Conservation (phyloP, 257 asterid genomes). For the Coffea eugenioides region DNA sequence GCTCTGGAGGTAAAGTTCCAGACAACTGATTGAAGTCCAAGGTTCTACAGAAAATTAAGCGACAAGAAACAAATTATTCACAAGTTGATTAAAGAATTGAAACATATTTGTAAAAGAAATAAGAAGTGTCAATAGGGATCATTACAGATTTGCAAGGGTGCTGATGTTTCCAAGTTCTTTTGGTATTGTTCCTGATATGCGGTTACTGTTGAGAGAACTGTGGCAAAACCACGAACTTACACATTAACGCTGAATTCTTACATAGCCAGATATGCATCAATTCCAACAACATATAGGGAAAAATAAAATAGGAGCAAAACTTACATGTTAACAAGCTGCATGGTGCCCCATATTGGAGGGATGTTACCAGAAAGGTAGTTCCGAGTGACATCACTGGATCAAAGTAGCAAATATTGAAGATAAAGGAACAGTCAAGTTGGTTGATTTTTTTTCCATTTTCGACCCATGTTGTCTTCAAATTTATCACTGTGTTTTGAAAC, state of each 20-base stretch:
- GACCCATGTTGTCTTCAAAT: background rate
- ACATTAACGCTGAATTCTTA: background rate
- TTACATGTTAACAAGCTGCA: constrained; percentile 44
- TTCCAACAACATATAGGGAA: no score
- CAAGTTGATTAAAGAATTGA: background rate
- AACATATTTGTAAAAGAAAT: background rate
- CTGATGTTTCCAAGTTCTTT: constrained; percentile 54
- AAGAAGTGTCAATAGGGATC: background rate
- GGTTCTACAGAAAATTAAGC: constrained; percentile 27
- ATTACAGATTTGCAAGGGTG: constrained; percentile 32
- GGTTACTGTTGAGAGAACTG: constrained; percentile 65
- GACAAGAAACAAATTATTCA: background rate
- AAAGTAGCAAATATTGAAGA: background rate
- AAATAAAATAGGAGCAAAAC: background rate
- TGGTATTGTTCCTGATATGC: constrained; percentile 57
- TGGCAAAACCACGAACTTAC: constrained; percentile 3
- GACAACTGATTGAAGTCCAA: constrained; percentile 58
- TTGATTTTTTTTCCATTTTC: background rate
- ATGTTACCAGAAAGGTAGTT: constrained; percentile 72
- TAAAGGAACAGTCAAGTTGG: constrained; percentile 4
- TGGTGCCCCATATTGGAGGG: constrained; percentile 66
- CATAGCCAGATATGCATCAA: background rate
- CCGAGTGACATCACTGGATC: constrained; percentile 47
- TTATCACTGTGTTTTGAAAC: background rate
- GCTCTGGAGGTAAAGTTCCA: constrained; percentile 65